phyloP scores from a whole-genome alignment of 2,329 filamentous ascomycete genomes.

The Exophiala sp. region DNA sequence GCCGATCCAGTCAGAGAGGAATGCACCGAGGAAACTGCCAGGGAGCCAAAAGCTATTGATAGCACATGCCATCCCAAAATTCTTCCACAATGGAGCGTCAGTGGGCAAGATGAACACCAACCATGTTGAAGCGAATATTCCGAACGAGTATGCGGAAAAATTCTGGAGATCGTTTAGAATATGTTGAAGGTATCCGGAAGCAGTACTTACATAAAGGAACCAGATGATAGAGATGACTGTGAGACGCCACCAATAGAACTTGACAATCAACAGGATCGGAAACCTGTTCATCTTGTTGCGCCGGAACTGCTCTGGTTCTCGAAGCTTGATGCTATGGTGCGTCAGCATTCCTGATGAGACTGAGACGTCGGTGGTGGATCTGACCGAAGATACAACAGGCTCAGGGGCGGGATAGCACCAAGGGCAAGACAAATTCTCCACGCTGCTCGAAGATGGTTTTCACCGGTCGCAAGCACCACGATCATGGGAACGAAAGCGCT shows the following conservation, averaged over 20 bases:
- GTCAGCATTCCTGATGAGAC: background rate
- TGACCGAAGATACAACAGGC: constrained; percentile 64
- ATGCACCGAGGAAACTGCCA: constrained; percentile 73
- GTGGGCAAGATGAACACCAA: constrained; percentile 58
- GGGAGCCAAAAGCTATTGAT: constrained; percentile 88
- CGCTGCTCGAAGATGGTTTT: constrained; percentile 66
- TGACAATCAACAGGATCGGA: constrained; percentile 50
- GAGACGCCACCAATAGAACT: constrained; percentile 73
- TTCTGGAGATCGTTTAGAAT: constrained; percentile 33
- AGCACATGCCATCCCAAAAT: constrained; percentile 84
- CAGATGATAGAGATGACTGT: constrained; percentile 69
- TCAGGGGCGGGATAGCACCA: constrained; percentile 73
- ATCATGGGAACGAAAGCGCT: constrained; percentile 73
- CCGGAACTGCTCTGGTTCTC: constrained; percentile 75
- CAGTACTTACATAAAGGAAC: constrained; percentile 65
- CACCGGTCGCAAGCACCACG: constrained; percentile 56
- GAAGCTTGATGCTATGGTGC: constrained; percentile 54
- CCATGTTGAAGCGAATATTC: constrained; percentile 72
- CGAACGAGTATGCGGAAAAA: constrained; percentile 81
- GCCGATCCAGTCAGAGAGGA: constrained; percentile 73
- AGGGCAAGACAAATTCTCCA: constrained; percentile 81
- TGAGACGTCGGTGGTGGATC: background rate
- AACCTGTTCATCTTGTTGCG: constrained; percentile 65
- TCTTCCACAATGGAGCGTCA: constrained; percentile 63
- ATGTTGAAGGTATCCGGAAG: background rate